Evolutionary conservation across 2,329 filamentous ascomycete species (phyloP).

Genomic region (Drechslerella coelobrocha): DNA sequence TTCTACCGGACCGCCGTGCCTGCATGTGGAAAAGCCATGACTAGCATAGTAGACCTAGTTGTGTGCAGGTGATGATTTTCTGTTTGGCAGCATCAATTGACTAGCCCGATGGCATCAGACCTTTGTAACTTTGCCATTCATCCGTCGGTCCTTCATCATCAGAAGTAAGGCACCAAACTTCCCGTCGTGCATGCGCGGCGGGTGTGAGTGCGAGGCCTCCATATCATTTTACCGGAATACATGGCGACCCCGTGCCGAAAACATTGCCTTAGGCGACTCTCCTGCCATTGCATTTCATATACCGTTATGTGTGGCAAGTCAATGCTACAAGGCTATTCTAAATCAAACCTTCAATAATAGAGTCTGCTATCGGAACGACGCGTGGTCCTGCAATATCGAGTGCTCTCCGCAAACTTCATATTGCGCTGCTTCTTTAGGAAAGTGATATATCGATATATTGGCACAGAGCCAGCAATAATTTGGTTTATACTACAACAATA

Average conservation of each 20-base stretch:
- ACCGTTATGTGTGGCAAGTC: too few relatives aligned
- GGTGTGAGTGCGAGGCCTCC: neutral
- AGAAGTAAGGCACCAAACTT: neutral
- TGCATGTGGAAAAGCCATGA: conserved; percentile 41
- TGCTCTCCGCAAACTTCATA: too few relatives aligned
- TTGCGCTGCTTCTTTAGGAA: too few relatives aligned
- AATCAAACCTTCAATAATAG: too few relatives aligned
- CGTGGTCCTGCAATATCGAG: too few relatives aligned
- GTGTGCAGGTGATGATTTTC: neutral
- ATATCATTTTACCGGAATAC: neutral
- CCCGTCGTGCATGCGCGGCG: neutral
- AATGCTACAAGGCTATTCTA: too few relatives aligned
- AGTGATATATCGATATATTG: too few relatives aligned
- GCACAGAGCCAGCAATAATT: too few relatives aligned
- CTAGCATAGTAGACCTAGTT: neutral
- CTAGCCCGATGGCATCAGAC: neutral
- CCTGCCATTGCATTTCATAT: too few relatives aligned
- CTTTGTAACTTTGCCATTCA: neutral
- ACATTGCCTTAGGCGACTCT: neutral
- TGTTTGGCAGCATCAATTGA: neutral
- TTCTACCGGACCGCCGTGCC: conserved; percentile 46
- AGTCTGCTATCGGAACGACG: too few relatives aligned
- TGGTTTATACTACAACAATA: too few relatives aligned
- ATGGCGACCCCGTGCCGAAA: neutral
- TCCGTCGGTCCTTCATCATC: conserved; percentile 5